Evolutionary conservation across 2,329 filamentous ascomycete genomes (phyloP).

Genomic region (Fusarium tupiense): DNA sequence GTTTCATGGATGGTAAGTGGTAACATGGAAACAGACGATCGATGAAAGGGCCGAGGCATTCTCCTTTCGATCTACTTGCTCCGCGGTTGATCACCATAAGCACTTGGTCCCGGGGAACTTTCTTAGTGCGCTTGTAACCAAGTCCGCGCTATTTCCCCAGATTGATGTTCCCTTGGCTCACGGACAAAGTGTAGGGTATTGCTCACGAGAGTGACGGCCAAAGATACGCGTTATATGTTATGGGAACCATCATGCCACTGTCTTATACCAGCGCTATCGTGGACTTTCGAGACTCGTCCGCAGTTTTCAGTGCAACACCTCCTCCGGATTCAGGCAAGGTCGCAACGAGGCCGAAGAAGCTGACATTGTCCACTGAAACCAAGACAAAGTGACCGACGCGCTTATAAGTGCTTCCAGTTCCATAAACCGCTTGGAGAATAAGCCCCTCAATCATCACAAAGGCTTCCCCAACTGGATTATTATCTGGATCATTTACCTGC

Average conservation of each 20-base stretch:
- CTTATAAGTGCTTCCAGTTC: background rate
- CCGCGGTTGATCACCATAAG: background rate
- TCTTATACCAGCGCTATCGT: background rate
- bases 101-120: background rate
- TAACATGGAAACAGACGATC: background rate
- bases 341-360: background rate
- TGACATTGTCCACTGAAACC: background rate
- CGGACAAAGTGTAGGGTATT: background rate
- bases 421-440: background rate
- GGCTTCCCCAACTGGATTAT: background rate
- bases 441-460: background rate
- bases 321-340: background rate
- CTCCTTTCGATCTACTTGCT: background rate
- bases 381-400: background rate
- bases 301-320: background rate
- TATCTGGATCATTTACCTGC: too few species aligned
- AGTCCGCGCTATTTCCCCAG: background rate
- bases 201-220: too few species aligned
- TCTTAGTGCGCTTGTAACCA: background rate
- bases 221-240: too few species aligned
- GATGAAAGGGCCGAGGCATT: background rate
- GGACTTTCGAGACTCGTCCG: background rate
- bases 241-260: rapidly evolving
- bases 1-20: background rate
- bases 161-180: background rate